Evolutionary conservation across 768 basidiomycete genomes (phyloP).

Genomic region (Lyophyllum decastes): DNA sequence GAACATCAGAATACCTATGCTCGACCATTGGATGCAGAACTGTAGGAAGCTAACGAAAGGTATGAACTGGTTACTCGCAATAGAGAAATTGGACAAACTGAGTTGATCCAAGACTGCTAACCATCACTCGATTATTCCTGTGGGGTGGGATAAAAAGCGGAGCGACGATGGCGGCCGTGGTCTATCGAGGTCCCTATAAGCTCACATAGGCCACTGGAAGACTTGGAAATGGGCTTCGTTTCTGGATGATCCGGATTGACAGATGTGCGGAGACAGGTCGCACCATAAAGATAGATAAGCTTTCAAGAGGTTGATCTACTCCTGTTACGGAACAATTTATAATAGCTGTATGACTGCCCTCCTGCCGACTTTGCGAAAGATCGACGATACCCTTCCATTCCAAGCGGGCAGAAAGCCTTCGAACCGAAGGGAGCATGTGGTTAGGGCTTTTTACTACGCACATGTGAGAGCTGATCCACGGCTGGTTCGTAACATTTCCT

Average conservation of each 20-base stretch:
- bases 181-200: background rate
- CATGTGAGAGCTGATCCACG: background rate
- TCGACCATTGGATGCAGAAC: conserved; percentile 12
- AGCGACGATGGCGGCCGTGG: background rate
- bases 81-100: background rate
- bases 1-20: background rate
- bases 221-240: background rate
- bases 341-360: background rate
- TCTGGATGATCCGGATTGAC: background rate
- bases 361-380: background rate
- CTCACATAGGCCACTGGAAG: background rate
- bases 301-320: background rate
- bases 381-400: background rate
- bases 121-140: background rate
- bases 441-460: background rate
- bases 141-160: background rate
- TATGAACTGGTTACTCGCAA: background rate
- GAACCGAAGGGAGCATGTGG: background rate
- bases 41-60: background rate
- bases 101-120: background rate
- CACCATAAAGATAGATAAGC: background rate
- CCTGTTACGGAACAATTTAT: background rate
- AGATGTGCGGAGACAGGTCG: background rate
- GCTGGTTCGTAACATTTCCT: background rate
- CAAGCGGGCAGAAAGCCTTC: background rate